These are phyloP conservation scores for Zymoseptoria pseudotritici DNA, from an alignment of 2,329 filamentous ascomycete species.

Conservation along the genomic window DNA sequence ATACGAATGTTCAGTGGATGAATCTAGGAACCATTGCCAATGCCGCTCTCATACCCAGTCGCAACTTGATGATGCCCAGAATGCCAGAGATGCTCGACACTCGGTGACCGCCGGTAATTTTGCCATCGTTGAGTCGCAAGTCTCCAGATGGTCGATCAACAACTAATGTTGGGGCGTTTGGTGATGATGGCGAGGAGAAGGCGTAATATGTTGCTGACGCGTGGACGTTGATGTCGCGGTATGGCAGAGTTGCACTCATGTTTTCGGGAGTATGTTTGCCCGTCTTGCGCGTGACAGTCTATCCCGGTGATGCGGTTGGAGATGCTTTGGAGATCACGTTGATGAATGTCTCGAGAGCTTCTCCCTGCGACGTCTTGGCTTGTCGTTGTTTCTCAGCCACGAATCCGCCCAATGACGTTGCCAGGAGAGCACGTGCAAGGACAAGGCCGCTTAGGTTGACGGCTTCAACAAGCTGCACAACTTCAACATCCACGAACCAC, in stretches of 20 bases:
- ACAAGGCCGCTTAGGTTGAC: neutral
- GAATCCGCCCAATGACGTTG: constrained; percentile 4
- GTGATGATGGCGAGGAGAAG: constrained; percentile 91
- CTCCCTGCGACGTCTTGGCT: neutral
- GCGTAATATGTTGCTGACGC: constrained; percentile 87
- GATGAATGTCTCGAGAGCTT: neutral
- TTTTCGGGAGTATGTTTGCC: constrained; percentile 1
- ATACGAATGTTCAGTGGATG: constrained; percentile 23
- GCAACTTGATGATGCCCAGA: constrained; percentile 84
- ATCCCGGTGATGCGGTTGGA: neutral
- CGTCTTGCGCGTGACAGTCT: neutral
- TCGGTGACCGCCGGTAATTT: constrained; percentile 66
- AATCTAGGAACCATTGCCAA: neutral
- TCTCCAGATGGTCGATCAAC: constrained; percentile 91
- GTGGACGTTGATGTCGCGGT: constrained; percentile 95
- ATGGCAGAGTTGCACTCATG: constrained; percentile 58
- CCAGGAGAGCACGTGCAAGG: neutral
- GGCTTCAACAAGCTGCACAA: neutral
- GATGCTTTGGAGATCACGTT: neutral
- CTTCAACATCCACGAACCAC: neutral
- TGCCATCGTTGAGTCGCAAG: constrained; percentile 73
- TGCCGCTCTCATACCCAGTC: constrained; percentile 59
- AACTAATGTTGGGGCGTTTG: constrained; percentile 76
- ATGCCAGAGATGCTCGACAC: constrained; percentile 95
- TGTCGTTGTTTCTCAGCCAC: neutral